Base-by-base conservation (phyloP, 176 grass and related monocot genomes). In the Aegilops tauschii region DNA sequence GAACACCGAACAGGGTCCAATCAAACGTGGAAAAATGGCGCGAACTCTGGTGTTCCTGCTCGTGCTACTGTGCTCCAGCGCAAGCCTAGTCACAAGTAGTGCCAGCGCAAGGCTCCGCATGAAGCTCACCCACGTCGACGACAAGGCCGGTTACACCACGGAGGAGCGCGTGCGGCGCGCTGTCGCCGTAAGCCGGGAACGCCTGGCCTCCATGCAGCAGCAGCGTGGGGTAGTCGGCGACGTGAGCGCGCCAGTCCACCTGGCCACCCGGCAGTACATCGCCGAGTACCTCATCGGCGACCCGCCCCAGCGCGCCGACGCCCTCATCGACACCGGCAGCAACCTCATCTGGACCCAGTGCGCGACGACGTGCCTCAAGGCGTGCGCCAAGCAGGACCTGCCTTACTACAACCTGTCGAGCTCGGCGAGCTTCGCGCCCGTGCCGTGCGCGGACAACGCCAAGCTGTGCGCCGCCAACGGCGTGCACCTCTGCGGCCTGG, bases 161-260 rank as follows among this genome's bases (percentile, higher is more conserved):
- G 49, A 50, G 66, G 79, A 92, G 81, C 82, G 54, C 78, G 50
- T 82, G 79, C 65, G 83, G 9, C 76, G 63, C 44, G 62, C 86
- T 85, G 6, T 86, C 58, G n/a, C 78, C 30, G 25, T 1, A 32
- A 64, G 14, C 70, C 45, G 35, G 28, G 25, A 84, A 8, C 65
- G 65, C 65, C 30, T 18, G 6, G 29, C 69, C 35, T 29, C 12
- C 23, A 49, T 8, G 13, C 49, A 52, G 49, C 49, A 52, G 68
- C 34, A 37, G 20, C 18, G 18, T 1, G 2, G 54, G 54, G 54
- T 18, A 1, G 3, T 9, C 68, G 78, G n/a, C 64, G 82, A 28
- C 11, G 82, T 85, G 28, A 77, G 29, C 4, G 72, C 40, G 61
- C 83, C 83, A 0, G 59, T 85, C 20, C 72, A 85, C 29, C 76